phyloP scores from a whole-genome alignment of 2,329 filamentous ascomycete species.

The Diplodia scrobiculata region DNA sequence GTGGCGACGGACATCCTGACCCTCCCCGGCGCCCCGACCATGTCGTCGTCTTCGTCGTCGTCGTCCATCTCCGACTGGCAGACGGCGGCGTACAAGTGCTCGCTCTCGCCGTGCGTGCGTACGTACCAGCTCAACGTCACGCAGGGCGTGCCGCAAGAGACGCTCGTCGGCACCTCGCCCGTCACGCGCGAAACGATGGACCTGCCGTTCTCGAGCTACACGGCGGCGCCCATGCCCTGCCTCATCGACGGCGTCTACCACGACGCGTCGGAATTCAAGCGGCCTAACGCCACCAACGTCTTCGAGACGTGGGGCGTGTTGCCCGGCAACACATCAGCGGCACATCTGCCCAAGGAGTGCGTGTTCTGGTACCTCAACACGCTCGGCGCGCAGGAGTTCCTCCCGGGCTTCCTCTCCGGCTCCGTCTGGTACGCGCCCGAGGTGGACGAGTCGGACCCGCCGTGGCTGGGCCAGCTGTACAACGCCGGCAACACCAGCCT shows the following conservation, averaged over 20 bases:
- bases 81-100: background rate
- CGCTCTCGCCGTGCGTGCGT: slow-evolving; percentile 3
- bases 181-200: background rate
- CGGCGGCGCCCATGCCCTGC: slow-evolving; percentile 8
- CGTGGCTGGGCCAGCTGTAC: background rate
- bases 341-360: slow-evolving; percentile 7
- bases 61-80: background rate
- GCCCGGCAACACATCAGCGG: background rate
- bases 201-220: background rate
- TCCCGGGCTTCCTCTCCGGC: background rate
- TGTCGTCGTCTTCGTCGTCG: background rate
- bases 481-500: background rate
- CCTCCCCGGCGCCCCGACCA: background rate
- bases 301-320: background rate
- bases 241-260: background rate
- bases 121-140: slow-evolving; percentile 7
- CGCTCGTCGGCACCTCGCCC: background rate
- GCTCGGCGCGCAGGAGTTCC: background rate
- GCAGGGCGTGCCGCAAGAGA: background rate
- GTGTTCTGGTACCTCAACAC: background rate
- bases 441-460: background rate
- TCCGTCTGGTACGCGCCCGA: background rate
- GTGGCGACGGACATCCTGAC: background rate
- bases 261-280: background rate
- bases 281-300: background rate